Percentiles rank a stretch among this genome's conserved stretches.
These are phyloP conservation scores for Leccinum olivaceopallidum DNA, from an alignment of 768 basidiomycete species.

Conservation along the genomic window DNA sequence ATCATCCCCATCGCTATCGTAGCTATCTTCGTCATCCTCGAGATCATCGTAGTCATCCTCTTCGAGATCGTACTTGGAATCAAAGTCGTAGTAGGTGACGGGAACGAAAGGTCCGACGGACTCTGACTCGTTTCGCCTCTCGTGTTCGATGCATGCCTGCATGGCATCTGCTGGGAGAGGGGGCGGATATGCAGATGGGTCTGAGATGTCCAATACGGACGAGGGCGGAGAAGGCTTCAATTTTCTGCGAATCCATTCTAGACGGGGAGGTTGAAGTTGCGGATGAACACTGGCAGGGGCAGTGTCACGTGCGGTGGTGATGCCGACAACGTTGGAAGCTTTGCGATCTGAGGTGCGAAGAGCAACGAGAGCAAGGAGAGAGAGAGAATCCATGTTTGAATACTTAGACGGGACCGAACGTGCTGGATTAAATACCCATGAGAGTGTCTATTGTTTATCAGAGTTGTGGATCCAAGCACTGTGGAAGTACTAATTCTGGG, in stretches of 20 bases:
- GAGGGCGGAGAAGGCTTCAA: not conserved
- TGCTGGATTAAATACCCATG: not conserved
- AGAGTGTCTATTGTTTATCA: not conserved
- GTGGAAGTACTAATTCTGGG: not conserved
- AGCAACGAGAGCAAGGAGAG: not conserved
- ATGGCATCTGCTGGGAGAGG: not conserved
- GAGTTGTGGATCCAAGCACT: not conserved
- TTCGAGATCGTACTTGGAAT: not conserved
- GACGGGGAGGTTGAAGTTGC: not conserved
- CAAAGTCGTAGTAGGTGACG: not conserved
- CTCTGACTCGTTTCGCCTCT: not conserved
- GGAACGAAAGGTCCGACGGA: not conserved
- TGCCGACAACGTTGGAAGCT: not conserved
- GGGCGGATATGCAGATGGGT: slow-evolving; percentile 12
- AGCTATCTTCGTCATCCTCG: not conserved
- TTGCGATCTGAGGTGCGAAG: not conserved
- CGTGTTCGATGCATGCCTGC: not conserved
- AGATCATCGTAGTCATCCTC: not conserved
- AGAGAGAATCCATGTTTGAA: not conserved
- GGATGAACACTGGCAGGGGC: not conserved
- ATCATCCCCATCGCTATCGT: not conserved
- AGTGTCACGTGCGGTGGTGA: not conserved
- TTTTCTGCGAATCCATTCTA: not conserved
- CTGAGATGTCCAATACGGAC: slow-evolving; percentile 18
- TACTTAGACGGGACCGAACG: not conserved